Percentiles rank a stretch among this genome's conserved stretches.
Evolutionary conservation across 106 monocot species (phyloP).

Genomic region (Hemerocallis citrina): DNA sequence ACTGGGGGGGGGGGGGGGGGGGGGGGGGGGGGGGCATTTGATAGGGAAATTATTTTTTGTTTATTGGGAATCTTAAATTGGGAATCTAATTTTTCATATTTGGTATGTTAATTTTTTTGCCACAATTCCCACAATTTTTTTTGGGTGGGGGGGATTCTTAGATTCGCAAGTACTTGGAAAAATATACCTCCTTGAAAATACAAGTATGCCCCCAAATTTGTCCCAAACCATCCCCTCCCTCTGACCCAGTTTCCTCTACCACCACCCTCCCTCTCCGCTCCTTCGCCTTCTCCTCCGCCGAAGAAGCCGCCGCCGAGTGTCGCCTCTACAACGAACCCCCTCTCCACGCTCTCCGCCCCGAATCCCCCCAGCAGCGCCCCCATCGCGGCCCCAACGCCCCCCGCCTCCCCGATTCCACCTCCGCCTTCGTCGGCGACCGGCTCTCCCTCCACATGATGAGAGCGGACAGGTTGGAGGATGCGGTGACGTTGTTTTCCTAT

Average conservation of each 20-base stretch:
- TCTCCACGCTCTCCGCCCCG: constrained; percentile 67
- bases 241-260: not conserved
- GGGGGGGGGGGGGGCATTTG: no score
- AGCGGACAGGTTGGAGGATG: constrained; percentile 75
- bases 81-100: no score
- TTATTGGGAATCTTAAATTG: no score
- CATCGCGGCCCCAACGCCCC: constrained; percentile 70
- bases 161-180: no score
- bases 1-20: no score
- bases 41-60: no score
- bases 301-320: constrained; percentile 89
- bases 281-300: constrained; percentile 91
- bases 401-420: constrained; percentile 86
- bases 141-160: no score
- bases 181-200: no score
- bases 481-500: constrained; percentile 55
- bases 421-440: constrained; percentile 78
- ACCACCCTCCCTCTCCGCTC: constrained; percentile 12
- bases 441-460: constrained; percentile 88
- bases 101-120: no score
- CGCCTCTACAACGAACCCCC: constrained; percentile 91
- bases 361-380: constrained; percentile 39
- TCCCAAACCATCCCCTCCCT: not conserved
- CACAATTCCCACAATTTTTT: no score
- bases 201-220: no score